Evolutionary conservation across 352 stramenopile genomes (phyloP).

Genomic region (Pilasporangium apinafurcum): DNA sequence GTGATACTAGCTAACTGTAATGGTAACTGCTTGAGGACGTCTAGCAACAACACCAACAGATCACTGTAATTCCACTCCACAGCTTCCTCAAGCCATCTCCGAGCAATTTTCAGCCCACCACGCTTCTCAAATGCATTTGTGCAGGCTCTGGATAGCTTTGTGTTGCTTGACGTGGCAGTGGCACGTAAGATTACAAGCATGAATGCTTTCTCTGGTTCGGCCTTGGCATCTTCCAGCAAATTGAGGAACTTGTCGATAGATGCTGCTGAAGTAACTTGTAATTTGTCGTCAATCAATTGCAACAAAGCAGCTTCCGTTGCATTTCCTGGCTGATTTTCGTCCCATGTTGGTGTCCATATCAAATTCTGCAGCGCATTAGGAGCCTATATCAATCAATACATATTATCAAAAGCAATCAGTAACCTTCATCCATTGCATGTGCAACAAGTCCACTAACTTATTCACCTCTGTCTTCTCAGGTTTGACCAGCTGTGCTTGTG

Average conservation of each 20-base stretch:
- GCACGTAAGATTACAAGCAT: slow-evolving; percentile 65
- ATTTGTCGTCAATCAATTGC: slow-evolving; percentile 49
- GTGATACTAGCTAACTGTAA: slow-evolving; percentile 85
- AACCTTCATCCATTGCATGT: slow-evolving; percentile 1
- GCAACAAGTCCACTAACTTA: no score
- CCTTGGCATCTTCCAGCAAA: slow-evolving; percentile 48
- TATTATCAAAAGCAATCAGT: background rate
- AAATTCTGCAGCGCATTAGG: slow-evolving; percentile 22
- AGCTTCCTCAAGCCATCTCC: slow-evolving; percentile 69
- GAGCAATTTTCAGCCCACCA: slow-evolving; percentile 67
- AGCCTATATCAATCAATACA: slow-evolving; percentile 2
- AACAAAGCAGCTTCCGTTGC: slow-evolving; percentile 37
- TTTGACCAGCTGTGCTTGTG: no score
- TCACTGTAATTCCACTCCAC: slow-evolving; percentile 79
- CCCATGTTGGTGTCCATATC: slow-evolving; percentile 9
- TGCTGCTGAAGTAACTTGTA: slow-evolving; percentile 37
- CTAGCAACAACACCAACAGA: slow-evolving; percentile 72
- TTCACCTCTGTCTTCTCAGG: slow-evolving; percentile 2
- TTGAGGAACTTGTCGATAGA: slow-evolving; percentile 57
- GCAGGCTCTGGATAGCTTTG: slow-evolving; percentile 53
- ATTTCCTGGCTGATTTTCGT: slow-evolving; percentile 21
- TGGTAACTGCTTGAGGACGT: slow-evolving; percentile 74
- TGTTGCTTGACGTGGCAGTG: slow-evolving; percentile 45
- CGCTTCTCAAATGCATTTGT: slow-evolving; percentile 62
- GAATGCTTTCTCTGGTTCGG: slow-evolving; percentile 62